A percentile compares a stretch with the other conserved stretches of the same genome.
These are phyloP conservation scores for Aspergillus hancockii DNA, from an alignment of 495 filamentous ascomycete genomes.

Conservation along the genomic window DNA sequence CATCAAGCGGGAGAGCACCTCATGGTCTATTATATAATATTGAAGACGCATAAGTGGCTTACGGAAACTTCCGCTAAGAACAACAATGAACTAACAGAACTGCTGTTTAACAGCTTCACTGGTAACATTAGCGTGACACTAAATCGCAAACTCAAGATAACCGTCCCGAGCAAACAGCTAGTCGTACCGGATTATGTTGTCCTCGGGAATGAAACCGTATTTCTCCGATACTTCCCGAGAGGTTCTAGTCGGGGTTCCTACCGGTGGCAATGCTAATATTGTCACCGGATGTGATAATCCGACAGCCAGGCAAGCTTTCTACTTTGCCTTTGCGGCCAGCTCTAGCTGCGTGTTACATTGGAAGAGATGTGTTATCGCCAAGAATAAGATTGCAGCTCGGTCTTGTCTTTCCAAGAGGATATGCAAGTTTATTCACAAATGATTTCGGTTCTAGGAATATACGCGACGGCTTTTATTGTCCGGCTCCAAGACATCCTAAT, in stretches of 20 bases:
- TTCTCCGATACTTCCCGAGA: constrained; percentile 22
- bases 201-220: constrained; percentile 24
- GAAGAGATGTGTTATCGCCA: no score
- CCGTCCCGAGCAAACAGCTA: constrained; percentile 37
- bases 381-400: no score
- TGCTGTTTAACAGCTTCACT: constrained; percentile 19
- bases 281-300: no score
- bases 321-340: no score
- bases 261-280: no score
- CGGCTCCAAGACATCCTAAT: no score
- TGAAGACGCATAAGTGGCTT: not conserved
- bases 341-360: no score
- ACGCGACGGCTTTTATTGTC: no score
- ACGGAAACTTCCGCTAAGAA: not conserved
- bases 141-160: constrained; percentile 18
- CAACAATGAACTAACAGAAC: constrained; percentile 25
- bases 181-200: constrained; percentile 31
- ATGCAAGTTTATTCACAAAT: no score
- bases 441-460: no score
- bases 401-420: no score
- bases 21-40: not conserved
- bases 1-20: not conserved
- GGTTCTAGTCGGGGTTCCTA: constrained; percentile 27
- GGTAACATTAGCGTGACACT: constrained; percentile 26
- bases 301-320: no score